Percentiles rank a stretch among this genome's conserved stretches.
Evolutionary conservation across 1,284 basidiomycete genomes (phyloP).

Genomic region (Exobasidium rhododendri): DNA sequence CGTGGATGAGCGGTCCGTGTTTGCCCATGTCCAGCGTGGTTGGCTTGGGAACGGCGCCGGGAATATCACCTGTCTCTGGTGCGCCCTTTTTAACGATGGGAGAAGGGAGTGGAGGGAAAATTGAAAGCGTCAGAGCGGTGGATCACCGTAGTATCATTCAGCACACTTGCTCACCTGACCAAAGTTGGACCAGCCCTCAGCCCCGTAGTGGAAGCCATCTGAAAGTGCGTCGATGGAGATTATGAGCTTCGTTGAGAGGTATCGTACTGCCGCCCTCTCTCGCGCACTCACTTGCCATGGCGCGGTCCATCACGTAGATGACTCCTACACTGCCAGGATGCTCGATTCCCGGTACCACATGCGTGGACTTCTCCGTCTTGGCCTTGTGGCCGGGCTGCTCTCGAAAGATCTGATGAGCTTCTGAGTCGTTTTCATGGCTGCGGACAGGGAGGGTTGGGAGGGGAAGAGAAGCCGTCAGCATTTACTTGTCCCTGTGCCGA

Average conservation of each 20-base stretch:
- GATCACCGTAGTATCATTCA: too few relatives aligned
- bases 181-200: conserved; percentile 22
- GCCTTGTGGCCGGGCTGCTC: conserved; percentile 35
- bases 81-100: conserved; percentile 20
- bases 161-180: conserved; percentile 26
- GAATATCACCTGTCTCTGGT: conserved; percentile 65
- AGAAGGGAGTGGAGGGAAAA: too few relatives aligned
- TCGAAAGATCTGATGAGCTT: conserved; percentile 46
- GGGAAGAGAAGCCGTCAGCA: neutral
- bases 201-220: conserved; percentile 34
- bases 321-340: conserved; percentile 58
- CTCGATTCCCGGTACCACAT: conserved; percentile 34
- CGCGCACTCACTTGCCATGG: conserved; percentile 24
- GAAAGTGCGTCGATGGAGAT: neutral
- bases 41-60: conserved; percentile 68
- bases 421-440: conserved; percentile 34
- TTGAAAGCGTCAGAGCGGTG: too few relatives aligned
- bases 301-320: conserved; percentile 59
- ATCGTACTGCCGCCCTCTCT: too few relatives aligned
- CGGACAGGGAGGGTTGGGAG: neutral
- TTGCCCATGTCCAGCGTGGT: conserved; percentile 63
- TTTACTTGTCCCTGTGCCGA: neutral
- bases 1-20: conserved; percentile 63
- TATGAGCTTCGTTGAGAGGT: too few relatives aligned
- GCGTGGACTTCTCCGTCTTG: conserved; percentile 22